These are phyloP conservation scores for Diutina mesorugosa DNA, from an alignment of 1,139 yeast species.

Conservation along the genomic window DNA sequence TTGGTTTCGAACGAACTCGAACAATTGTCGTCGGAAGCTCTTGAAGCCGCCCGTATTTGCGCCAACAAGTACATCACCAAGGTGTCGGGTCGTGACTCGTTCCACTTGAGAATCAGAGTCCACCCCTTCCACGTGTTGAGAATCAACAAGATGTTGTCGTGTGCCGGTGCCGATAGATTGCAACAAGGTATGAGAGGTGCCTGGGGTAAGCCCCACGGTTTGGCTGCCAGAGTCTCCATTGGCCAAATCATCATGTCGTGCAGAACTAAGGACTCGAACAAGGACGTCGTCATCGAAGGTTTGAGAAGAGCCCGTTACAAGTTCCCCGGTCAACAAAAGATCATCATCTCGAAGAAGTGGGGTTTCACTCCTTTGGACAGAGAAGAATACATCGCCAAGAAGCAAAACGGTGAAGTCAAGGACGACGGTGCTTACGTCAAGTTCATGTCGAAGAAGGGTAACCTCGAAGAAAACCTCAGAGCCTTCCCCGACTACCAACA, in stretches of 20 bases:
- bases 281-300: conserved; percentile 96
- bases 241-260: conserved; percentile 98
- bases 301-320: conserved; percentile 99
- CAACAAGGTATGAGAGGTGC: conserved; percentile 99
- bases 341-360: conserved; percentile 99
- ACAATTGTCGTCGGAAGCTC: conserved; percentile 98
- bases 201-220: conserved; percentile 99
- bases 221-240: conserved; percentile 98
- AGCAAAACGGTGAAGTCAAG: conserved; percentile 95
- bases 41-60: conserved; percentile 99
- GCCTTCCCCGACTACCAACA: conserved; percentile 89
- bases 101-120: conserved; percentile 99
- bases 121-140: conserved; percentile 99
- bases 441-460: conserved; percentile 96
- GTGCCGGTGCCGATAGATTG: conserved; percentile 99
- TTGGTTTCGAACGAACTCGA: conserved; percentile 98
- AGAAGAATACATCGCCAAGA: conserved; percentile 88
- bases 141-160: conserved; percentile 99
- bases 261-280: conserved; percentile 97
- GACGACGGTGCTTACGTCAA: conserved; percentile 99
- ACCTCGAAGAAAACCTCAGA: conserved; percentile 80
- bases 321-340: conserved; percentile 99
- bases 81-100: conserved; percentile 96
- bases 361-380: conserved; percentile 99
- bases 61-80: conserved; percentile 99